phyloP scores from a whole-genome alignment of 2,329 filamentous ascomycete species.

The Fusarium beomiforme region DNA sequence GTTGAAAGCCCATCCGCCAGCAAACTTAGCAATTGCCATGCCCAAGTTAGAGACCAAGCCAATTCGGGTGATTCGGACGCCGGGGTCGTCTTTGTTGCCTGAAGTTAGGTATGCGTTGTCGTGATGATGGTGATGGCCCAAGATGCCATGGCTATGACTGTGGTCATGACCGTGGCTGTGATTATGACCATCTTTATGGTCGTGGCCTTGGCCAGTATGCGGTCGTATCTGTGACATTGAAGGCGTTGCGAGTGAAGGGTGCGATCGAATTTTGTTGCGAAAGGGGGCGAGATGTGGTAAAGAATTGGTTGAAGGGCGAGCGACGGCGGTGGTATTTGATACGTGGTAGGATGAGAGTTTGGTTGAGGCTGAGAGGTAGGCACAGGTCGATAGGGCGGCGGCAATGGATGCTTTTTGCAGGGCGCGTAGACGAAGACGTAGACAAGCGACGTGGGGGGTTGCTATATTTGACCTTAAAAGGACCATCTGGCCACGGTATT shows the following conservation, averaged over 20 bases:
- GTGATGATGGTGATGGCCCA: conserved; percentile 78
- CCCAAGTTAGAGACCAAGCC: conserved; percentile 81
- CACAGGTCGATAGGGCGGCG: conserved; percentile 40
- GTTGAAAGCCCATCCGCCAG: conserved; percentile 93
- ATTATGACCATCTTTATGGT: conserved; percentile 28
- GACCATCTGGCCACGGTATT: conserved; percentile 38
- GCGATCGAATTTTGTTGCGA: conserved; percentile 33
- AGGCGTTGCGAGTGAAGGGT: conserved; percentile 43
- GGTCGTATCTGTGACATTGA: conserved; percentile 47
- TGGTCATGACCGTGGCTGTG: conserved; percentile 41
- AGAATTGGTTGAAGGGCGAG: conserved; percentile 27
- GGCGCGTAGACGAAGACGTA: conserved; percentile 37
- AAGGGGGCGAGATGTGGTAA: conserved; percentile 38
- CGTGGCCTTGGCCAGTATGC: conserved; percentile 40
- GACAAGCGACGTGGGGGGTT: conserved; percentile 31
- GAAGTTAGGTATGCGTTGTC: conserved; percentile 96
- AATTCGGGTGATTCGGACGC: conserved; percentile 70
- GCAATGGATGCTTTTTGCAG: conserved; percentile 37
- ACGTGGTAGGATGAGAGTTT: conserved; percentile 28
- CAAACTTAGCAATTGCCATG: conserved; percentile 93
- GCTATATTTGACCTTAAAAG: conserved; percentile 35
- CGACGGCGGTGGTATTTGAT: conserved; percentile 27
- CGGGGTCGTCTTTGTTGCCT: conserved; percentile 77
- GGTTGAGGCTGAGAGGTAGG: conserved; percentile 38
- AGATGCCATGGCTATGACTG: conserved; percentile 34